phyloP scores from a whole-genome alignment of 495 filamentous ascomycete genomes.

The Penicillium cataractarum region DNA sequence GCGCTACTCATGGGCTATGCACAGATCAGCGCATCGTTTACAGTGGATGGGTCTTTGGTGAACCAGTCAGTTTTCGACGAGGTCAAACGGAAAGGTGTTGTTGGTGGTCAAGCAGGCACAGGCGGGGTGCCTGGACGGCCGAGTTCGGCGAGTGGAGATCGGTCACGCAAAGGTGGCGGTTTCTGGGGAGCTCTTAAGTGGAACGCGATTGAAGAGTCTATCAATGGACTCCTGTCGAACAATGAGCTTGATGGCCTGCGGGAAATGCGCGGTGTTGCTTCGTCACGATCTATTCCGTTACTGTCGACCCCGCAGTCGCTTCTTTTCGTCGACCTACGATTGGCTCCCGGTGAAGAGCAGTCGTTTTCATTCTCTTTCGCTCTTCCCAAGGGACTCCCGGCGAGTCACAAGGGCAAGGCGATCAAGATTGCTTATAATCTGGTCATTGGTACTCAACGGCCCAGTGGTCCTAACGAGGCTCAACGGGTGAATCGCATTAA shows the following conservation, averaged over 20 bases:
- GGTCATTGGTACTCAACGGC: constrained; percentile 87
- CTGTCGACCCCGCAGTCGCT: constrained; percentile 96
- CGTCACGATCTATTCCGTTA: constrained; percentile 80
- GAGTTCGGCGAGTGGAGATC: constrained; percentile 51
- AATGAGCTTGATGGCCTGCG: constrained; percentile 89
- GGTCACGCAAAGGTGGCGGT: constrained; percentile 73
- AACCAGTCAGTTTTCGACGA: constrained; percentile 91
- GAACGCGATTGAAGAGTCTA: constrained; percentile 84
- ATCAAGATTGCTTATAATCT: constrained; percentile 93
- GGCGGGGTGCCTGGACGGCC: constrained; percentile 60
- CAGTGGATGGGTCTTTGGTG: constrained; percentile 86
- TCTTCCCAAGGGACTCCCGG: constrained; percentile 83
- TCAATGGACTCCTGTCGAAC: constrained; percentile 82
- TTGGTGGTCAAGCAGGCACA: constrained; percentile 79
- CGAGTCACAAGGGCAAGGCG: constrained; percentile 87
- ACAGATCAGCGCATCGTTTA: constrained; percentile 91
- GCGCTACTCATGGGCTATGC: constrained; percentile 97
- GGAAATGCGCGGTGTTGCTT: constrained; percentile 85
- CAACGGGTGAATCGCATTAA: constrained; percentile 88
- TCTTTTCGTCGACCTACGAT: constrained; percentile 87
- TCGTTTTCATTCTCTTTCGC: constrained; percentile 84
- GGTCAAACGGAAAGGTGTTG: constrained; percentile 89
- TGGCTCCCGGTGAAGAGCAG: constrained; percentile 87
- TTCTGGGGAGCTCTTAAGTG: constrained; percentile 85
- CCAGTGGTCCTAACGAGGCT: constrained; percentile 73